phyloP scores from a whole-genome alignment of 148 eudicot species.

The Oxyria digyna region DNA sequence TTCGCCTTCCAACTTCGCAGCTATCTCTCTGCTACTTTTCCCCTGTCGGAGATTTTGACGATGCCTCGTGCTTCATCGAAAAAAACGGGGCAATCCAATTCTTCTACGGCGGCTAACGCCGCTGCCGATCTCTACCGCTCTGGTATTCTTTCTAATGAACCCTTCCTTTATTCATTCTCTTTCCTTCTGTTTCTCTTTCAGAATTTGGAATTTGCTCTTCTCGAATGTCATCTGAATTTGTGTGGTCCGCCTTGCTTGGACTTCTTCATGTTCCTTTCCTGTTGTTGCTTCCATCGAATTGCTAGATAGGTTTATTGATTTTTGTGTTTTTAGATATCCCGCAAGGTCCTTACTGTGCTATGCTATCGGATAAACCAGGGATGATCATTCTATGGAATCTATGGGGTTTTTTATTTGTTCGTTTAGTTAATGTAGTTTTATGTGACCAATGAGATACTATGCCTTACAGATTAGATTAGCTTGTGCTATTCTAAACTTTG shows the following conservation, averaged over 20 bases:
- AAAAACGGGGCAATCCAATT: constrained; percentile 41
- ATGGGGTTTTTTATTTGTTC: not conserved
- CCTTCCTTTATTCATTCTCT: not conserved
- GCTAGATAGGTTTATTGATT: not conserved
- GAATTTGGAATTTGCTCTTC: not conserved
- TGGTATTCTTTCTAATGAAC: constrained; percentile 8
- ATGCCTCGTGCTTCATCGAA: constrained; percentile 38
- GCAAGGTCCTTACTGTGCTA: not conserved
- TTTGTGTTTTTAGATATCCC: not conserved
- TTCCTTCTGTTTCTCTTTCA: not conserved
- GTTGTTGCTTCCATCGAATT: not conserved
- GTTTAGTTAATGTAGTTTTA: not conserved
- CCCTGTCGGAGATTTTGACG: not conserved
- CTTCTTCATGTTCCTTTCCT: not conserved
- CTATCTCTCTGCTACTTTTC: not conserved
- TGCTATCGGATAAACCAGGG: not conserved
- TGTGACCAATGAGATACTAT: not conserved
- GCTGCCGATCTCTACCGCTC: constrained; percentile 29
- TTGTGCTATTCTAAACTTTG: not conserved
- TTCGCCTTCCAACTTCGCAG: not conserved
- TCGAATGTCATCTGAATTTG: not conserved
- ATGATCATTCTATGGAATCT: not conserved
- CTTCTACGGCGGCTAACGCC: constrained; percentile 23
- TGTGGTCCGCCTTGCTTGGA: not conserved
- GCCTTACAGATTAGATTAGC: not conserved